Conservation (phyloP, 768 basidiomycete species). For the Hebeloma cylindrosporum region DNA sequence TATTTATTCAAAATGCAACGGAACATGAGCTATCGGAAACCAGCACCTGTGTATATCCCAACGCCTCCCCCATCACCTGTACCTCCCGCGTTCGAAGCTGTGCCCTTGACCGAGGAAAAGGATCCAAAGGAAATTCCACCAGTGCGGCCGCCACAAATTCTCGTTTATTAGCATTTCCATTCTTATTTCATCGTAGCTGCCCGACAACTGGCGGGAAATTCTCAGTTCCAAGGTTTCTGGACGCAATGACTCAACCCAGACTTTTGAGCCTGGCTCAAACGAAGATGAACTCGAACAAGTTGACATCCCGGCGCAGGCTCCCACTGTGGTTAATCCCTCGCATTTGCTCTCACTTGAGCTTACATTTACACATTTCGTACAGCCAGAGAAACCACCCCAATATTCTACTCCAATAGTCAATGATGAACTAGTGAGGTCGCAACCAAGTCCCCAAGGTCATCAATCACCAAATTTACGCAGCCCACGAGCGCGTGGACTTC, state of each 20-base stretch:
- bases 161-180: not conserved
- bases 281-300: too few relatives aligned
- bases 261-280: too few relatives aligned
- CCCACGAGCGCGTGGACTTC: slow-evolving; percentile 21
- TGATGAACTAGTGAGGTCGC: too few relatives aligned
- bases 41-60: slow-evolving; percentile 65
- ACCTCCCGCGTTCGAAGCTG: slow-evolving; percentile 8
- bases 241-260: too few relatives aligned
- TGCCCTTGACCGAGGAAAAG: slow-evolving; percentile 3
- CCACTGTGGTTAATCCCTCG: too few relatives aligned
- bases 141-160: slow-evolving; percentile 2
- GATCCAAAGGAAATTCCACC: slow-evolving; percentile 14
- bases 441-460: too few relatives aligned
- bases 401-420: too few relatives aligned
- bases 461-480: too few relatives aligned
- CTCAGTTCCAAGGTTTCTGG: slow-evolving; percentile 20
- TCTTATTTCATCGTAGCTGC: slow-evolving; percentile 23
- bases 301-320: too few relatives aligned
- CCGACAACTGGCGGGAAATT: slow-evolving; percentile 36
- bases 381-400: too few relatives aligned
- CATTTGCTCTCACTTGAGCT: too few relatives aligned
- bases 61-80: slow-evolving; percentile 54
- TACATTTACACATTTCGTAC: too few relatives aligned
- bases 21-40: slow-evolving; percentile 68
- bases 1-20: slow-evolving; percentile 30